Conservation (phyloP, 2,329 filamentous ascomycete species). For the Pseudophaeomoniella oleicola region DNA sequence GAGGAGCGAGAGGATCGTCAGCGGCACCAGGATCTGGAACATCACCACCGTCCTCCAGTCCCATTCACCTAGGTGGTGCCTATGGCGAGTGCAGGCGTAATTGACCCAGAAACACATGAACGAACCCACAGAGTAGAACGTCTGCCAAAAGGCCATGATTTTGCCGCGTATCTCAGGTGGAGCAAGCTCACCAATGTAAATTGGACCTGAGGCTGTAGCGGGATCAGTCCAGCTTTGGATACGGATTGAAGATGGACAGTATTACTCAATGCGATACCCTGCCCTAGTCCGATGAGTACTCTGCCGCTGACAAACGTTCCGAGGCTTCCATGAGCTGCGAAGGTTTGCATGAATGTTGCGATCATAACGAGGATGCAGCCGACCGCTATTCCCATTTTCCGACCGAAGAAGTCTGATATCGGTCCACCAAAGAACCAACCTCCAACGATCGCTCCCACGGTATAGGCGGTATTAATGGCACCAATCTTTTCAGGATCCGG, state of each 20-base stretch:
- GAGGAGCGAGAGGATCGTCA: constrained; percentile 45
- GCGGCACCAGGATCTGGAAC: constrained; percentile 55
- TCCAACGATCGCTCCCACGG: constrained; percentile 54
- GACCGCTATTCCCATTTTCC: constrained; percentile 49
- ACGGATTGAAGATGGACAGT: too few relatives aligned
- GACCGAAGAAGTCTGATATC: constrained; percentile 45
- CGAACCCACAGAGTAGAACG: constrained; percentile 50
- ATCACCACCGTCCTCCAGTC: constrained; percentile 61
- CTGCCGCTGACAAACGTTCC: constrained; percentile 55
- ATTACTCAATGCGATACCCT: constrained; percentile 52
- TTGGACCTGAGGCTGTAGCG: constrained; percentile 43
- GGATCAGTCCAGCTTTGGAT: neutral
- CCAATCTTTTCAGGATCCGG: constrained; percentile 31
- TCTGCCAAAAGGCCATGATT: constrained; percentile 58
- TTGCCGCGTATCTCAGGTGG: constrained; percentile 49
- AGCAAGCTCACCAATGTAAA: constrained; percentile 57
- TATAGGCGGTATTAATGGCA: constrained; percentile 54
- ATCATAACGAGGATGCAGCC: constrained; percentile 52
- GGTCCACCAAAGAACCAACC: constrained; percentile 58
- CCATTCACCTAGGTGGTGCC: constrained; percentile 47
- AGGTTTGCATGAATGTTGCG: constrained; percentile 55
- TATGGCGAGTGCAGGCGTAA: constrained; percentile 45
- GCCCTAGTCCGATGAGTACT: constrained; percentile 54
- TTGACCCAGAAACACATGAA: constrained; percentile 56
- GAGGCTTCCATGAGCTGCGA: constrained; percentile 44